These are phyloP conservation scores for Glycine tomentella DNA, from an alignment of 306 rosid species.

Conservation along the genomic window DNA sequence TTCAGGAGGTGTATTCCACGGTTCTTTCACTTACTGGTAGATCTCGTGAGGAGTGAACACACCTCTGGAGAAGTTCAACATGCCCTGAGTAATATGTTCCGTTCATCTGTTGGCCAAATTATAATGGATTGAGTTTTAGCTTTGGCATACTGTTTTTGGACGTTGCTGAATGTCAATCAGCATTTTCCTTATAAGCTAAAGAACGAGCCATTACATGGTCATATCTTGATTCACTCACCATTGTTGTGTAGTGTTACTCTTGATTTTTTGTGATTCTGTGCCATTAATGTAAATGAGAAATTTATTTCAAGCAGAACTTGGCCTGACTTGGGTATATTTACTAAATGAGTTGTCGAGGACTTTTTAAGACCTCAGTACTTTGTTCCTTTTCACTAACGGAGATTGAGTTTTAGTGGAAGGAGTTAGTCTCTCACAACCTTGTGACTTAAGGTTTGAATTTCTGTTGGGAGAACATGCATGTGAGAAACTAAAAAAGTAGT, in stretches of 20 bases:
- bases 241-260: constrained; percentile 29
- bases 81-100: constrained; percentile 78
- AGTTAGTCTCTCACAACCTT: too few species aligned
- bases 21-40: constrained; percentile 85
- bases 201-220: constrained; percentile 41
- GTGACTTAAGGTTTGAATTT: too few species aligned
- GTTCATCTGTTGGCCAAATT: constrained; percentile 84
- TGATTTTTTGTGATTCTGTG: constrained; percentile 44
- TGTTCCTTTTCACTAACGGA: too few species aligned
- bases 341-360: too few species aligned
- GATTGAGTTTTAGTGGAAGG: too few species aligned
- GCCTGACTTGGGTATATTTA: background rate
- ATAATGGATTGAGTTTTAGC: constrained; percentile 58
- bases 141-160: constrained; percentile 36
- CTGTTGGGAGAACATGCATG: too few species aligned
- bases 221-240: constrained; percentile 21
- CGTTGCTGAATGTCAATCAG: constrained; percentile 40
- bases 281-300: constrained; percentile 56
- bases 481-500: too few species aligned
- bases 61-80: constrained; percentile 89
- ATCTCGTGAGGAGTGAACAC: constrained; percentile 89
- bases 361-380: too few species aligned
- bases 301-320: constrained; percentile 35
- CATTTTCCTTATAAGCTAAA: constrained; percentile 14
- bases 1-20: constrained; percentile 70